Evolutionary conservation across 805 yeast genomes (phyloP), one percentile per base, ranked within the genome.

Genomic region (Kazachstania psychrophila): DNA sequence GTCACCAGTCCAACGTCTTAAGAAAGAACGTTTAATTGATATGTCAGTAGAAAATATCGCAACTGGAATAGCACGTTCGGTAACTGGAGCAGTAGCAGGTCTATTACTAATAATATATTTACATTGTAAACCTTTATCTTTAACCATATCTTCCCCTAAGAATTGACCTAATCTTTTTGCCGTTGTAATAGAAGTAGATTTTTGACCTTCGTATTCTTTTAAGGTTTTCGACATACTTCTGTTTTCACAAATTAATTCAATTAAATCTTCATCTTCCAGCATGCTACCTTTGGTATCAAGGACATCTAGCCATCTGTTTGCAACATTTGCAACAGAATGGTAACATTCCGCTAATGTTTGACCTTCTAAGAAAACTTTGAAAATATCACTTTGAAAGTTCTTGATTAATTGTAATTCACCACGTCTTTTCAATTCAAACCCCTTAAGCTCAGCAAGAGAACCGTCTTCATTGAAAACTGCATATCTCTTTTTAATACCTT

Each of bases 391-490:
- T 60, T 92, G 99, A 61, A 92, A 92, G 49, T 88, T 87, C 54
- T 92, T 94, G 57, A 92, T 86, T 40, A 92, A 64, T 49, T 87
- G 89, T 43, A 92, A 67, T 57, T 92, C 99, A 51, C 99, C 99
- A 60, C 99, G 76, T 63, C 99, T 74, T 54, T 92, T 92, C 60
- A 92, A 66, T 61, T 92, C 99, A 53, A 92, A 92, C 6, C 99
- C 99, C 58, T 92, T 92, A 51, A 92, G 67, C 60, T 92, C 99
- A 0, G 97, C 98, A 26, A 92, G 58, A 0, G 94, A 68, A 1
- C 97, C 97, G 58, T 94, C 96, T 39, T 81, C 76, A 55, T 92
- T 92, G 64, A 92, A 92, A 4, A 92, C 99, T 2, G 98, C 99
- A 53, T 92, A 92, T 51, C 99, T 73, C 52, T 92, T 92, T 58